Evolutionary conservation across 306 rosid genomes (phyloP), one percentile per base, ranked within the genome.

Genomic region (Malus sylvestris): DNA sequence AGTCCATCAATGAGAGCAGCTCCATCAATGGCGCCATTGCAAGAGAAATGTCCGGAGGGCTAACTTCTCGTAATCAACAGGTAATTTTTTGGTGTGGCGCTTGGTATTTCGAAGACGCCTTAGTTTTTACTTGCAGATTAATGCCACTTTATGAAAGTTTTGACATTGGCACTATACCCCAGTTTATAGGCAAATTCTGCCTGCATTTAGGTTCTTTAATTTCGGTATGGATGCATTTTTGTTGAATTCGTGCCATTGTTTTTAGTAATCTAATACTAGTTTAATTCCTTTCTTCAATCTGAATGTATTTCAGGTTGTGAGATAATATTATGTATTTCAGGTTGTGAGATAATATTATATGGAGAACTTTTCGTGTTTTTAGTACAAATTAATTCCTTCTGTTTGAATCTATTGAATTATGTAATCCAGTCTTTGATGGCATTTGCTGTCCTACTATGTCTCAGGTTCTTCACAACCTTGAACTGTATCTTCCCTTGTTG

Each of bases 21-120:
- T 82, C 59, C 81, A 82, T 90, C 74, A 78, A 96, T 52, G 85
- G 86, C 79, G 96, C 96, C 52, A 86, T 92, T 82, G 92, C 96
- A 49, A 86, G 88, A 73, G 96, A 92, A 85, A 92, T 90, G 92
- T 79, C 81, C 45, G 93, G 97, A 44, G 97, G 97, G 49, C 76
- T 86, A 81, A 86, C 83, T 77, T 83, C 96, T 78, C 93, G 58
- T 67, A 4, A 16, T 74, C 83, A 92, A 85, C 96, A 90, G 93
- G 97, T 92, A 79, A 68, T 68, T 46, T 44, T n/a, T 66, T 62
- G 60, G 61, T 27, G 35, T 19, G 19, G 40, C n/a, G 5, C 19
- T 45, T 25, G 38, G 61, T 45, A 49, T 70, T 45, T 49, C 16
- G 42, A 25, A 23, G 15, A 49, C 20, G 8, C 23, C n/a, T 42